Conservation (phyloP, 345 rosid species). For the Conringia planisiliqua region DNA sequence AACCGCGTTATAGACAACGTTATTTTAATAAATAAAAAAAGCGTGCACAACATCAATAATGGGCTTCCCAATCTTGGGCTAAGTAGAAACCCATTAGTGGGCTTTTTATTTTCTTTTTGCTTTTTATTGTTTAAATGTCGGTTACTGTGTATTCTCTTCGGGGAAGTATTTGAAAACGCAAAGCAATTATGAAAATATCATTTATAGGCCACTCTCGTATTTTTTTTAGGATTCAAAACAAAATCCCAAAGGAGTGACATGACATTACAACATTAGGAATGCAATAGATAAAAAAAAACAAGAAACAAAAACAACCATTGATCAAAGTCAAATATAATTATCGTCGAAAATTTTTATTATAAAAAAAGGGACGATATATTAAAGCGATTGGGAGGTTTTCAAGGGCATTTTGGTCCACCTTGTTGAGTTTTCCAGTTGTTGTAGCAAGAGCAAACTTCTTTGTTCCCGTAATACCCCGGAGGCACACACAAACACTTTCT, state of each 20-base stretch:
- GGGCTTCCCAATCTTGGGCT: neutral
- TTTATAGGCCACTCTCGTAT: constrained; percentile 28
- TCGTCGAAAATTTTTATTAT: neutral
- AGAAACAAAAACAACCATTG: neutral
- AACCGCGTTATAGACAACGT: neutral
- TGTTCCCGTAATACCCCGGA: constrained; percentile 61
- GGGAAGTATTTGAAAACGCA: neutral
- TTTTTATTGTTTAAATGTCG: neutral
- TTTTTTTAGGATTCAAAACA: constrained; percentile 14
- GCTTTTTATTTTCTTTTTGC: neutral
- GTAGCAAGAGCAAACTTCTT: constrained; percentile 69
- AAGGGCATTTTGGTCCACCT: constrained; percentile 79
- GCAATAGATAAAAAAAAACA: neutral
- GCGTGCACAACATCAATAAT: neutral
- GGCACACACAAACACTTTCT: constrained; percentile 71
- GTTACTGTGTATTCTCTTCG: neutral
- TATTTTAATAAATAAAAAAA: neutral
- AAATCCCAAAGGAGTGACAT: constrained; percentile 33
- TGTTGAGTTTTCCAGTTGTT: constrained; percentile 72
- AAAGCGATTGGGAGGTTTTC: neutral
- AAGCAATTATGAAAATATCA: constrained; percentile 8
- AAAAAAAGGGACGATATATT: neutral
- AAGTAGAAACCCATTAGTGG: neutral
- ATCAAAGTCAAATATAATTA: neutral
- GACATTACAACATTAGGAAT: constrained; percentile 17